Conservation (phyloP, 768 basidiomycete species). For the Exsudoporus frostii region DNA sequence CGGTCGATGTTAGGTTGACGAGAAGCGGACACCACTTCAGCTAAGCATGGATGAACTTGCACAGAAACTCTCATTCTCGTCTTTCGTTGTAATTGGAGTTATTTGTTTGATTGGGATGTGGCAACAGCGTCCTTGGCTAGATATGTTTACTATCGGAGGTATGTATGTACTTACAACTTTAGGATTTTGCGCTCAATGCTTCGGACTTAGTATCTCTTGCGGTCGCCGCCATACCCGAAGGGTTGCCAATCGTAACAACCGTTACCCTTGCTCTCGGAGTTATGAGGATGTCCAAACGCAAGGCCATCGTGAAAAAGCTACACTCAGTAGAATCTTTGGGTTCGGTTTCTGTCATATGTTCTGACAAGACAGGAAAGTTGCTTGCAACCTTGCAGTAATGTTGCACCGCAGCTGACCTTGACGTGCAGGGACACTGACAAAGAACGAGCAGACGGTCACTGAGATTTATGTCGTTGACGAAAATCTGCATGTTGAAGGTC, state of each 20-base stretch:
- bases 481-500: conserved; percentile 54
- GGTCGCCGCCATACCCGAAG: conserved; percentile 98
- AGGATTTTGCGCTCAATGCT: conserved; percentile 5
- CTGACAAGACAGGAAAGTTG: conserved; percentile 85
- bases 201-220: conserved; percentile 78
- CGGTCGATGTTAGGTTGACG: conserved; percentile 52
- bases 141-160: conserved; percentile 99
- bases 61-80: conserved; percentile 82
- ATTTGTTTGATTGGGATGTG: conserved; percentile 89
- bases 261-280: conserved; percentile 96
- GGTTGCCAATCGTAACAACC: conserved; percentile 93
- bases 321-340: conserved; percentile 94
- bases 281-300: conserved; percentile 88
- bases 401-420: background rate
- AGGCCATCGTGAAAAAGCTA: conserved; percentile 95
- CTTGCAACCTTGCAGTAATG: background rate
- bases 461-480: conserved; percentile 90
- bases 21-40: conserved; percentile 90
- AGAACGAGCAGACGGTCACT: conserved; percentile 93
- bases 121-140: conserved; percentile 86
- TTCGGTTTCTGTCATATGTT: conserved; percentile 95
- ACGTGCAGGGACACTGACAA: conserved; percentile 76
- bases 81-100: conserved; percentile 91
- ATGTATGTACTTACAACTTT: conserved; percentile 41
- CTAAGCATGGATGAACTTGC: conserved; percentile 96